A percentile compares a stretch with the other conserved stretches of the same genome.
These are phyloP conservation scores for Leptodontidium sp. DNA, from an alignment of 2,329 filamentous ascomycete species.

Conservation along the genomic window DNA sequence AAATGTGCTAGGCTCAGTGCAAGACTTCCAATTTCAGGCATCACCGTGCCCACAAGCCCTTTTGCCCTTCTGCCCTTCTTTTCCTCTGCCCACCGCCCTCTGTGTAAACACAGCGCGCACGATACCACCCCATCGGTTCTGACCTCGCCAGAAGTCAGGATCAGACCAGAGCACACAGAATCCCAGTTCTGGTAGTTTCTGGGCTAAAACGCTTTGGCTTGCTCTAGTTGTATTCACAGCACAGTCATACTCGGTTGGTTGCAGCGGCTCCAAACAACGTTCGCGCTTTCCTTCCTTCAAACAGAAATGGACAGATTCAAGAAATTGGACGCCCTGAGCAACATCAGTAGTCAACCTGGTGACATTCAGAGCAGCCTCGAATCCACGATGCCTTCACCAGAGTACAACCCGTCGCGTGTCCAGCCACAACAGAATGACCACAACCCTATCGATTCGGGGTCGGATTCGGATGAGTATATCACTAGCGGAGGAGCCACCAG, in stretches of 20 bases:
- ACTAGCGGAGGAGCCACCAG: constrained; percentile 15
- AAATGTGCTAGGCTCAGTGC: too few relatives aligned
- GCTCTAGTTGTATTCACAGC: neutral
- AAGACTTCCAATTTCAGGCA: too few relatives aligned
- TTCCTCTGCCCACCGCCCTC: too few relatives aligned
- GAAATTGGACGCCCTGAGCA: constrained; percentile 31
- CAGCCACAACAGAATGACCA: constrained; percentile 14
- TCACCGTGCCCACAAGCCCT: too few relatives aligned
- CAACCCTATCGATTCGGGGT: constrained; percentile 32
- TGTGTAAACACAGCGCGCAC: too few relatives aligned
- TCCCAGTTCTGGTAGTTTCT: too few relatives aligned
- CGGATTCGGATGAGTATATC: constrained; percentile 36
- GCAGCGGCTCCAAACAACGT: constrained; percentile 3
- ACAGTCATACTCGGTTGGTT: neutral
- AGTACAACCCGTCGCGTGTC: neutral
- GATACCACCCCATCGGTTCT: neutral
- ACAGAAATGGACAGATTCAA: constrained; percentile 33
- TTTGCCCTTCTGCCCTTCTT: neutral
- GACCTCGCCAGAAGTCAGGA: neutral
- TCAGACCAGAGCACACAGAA: too few relatives aligned
- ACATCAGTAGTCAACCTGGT: neutral
- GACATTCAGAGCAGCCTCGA: neutral
- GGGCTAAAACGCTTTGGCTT: too few relatives aligned
- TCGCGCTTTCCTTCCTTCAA: neutral
- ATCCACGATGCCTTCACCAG: constrained; percentile 19